Conservation (phyloP, 352 stramenopile genomes). For the Saprolegnia parasitica region DNA sequence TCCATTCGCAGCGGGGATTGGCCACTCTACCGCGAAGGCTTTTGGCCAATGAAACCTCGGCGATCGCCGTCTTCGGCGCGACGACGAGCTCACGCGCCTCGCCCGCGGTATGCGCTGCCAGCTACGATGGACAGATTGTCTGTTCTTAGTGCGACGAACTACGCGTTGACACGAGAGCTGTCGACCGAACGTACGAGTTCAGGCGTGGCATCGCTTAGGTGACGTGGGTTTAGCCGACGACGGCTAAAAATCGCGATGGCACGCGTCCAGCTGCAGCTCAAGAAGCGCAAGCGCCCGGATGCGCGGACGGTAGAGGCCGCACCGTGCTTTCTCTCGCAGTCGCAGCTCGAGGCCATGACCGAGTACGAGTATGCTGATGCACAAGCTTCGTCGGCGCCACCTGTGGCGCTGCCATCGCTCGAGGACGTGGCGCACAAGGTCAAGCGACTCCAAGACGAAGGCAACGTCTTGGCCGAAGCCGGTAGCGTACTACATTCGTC, state of each 20-base stretch:
- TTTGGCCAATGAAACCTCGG: constrained; percentile 1
- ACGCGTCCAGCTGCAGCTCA: constrained; percentile 16
- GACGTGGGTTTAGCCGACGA: no score
- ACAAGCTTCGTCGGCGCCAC: constrained; percentile 26
- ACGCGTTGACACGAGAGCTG: no score
- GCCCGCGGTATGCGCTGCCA: no score
- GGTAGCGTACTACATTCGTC: constrained; percentile 16
- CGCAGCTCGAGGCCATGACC: constrained; percentile 22
- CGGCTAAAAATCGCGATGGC: not conserved
- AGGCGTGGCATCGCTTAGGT: no score
- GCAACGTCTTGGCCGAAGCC: constrained; percentile 66
- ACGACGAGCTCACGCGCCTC: not conserved
- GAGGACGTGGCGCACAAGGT: constrained; percentile 55
- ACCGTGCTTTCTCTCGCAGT: constrained; percentile 18
- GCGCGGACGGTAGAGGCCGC: not conserved
- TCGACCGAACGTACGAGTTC: no score
- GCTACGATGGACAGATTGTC: no score
- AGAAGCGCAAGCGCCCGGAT: constrained; percentile 31
- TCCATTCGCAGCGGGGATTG: not conserved
- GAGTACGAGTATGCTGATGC: constrained; percentile 6
- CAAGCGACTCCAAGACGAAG: constrained; percentile 65
- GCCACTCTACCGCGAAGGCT: not conserved
- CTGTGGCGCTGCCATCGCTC: constrained; percentile 32
- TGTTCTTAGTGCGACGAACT: no score
- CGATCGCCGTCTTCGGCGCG: not conserved